phyloP scores from a whole-genome alignment of 75 land plant species.

The Sequoia sempervirens region DNA sequence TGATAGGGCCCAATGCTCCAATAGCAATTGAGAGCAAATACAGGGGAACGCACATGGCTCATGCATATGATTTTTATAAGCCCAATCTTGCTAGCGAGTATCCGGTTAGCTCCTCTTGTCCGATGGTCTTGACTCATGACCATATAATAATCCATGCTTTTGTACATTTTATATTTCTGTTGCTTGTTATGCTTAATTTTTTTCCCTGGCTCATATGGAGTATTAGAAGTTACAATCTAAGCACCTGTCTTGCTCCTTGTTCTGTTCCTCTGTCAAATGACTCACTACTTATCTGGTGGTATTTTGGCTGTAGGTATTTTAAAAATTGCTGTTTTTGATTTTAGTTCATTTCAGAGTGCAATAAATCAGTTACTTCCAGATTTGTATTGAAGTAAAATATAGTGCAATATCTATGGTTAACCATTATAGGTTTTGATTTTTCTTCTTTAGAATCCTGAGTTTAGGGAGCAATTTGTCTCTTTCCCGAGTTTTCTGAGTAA shows the following conservation, averaged over 20 bases:
- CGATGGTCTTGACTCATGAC: not conserved
- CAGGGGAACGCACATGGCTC: constrained; percentile 84
- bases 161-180: not conserved
- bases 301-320: not conserved
- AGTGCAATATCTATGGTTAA: not conserved
- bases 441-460: not conserved
- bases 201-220: not conserved
- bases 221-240: not conserved
- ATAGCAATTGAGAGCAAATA: constrained; percentile 73
- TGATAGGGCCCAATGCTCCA: constrained; percentile 96
- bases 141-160: not conserved
- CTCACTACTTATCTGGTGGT: not conserved
- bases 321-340: not conserved
- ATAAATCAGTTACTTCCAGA: not conserved
- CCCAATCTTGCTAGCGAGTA: constrained; percentile 97
- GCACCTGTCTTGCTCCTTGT: not conserved
- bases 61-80: constrained; percentile 97
- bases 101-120: constrained; percentile 60
- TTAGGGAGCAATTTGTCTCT: not conserved
- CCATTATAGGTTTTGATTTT: not conserved
- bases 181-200: not conserved
- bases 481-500: not conserved
- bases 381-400: not conserved
- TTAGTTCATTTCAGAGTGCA: not conserved
- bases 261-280: not conserved